These are phyloP conservation scores for Alternaria tenuissima DNA, from an alignment of 2,329 filamentous ascomycete genomes.

Conservation along the genomic window DNA sequence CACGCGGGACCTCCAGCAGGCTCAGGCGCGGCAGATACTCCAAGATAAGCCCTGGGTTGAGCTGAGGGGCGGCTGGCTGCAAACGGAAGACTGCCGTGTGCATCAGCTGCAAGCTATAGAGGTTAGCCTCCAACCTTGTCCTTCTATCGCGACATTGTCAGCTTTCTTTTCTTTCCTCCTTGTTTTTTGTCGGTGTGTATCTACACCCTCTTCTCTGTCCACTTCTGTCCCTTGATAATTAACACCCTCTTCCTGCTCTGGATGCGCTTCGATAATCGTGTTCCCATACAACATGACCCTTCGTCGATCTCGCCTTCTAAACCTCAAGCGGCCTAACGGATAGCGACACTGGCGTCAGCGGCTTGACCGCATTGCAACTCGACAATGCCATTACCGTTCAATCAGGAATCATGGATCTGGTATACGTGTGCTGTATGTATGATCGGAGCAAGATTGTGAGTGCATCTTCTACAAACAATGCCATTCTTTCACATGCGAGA, in stretches of 20 bases:
- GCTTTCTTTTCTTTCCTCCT: conserved; percentile 5
- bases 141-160: conserved; percentile 5
- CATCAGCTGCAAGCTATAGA: conserved; percentile 15
- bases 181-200: background rate
- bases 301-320: conserved; percentile 18
- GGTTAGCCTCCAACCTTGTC: conserved; percentile 9
- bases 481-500: background rate
- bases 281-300: conserved; percentile 30
- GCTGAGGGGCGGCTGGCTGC: background rate
- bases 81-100: conserved; percentile 8
- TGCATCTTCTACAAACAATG: conserved; percentile 5
- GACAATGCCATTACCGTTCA: conserved; percentile 40
- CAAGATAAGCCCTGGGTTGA: conserved; percentile 7
- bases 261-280: conserved; percentile 4
- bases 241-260: conserved; percentile 7
- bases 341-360: conserved; percentile 9
- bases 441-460: conserved; percentile 54
- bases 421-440: conserved; percentile 53
- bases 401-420: conserved; percentile 59
- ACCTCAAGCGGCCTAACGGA: conserved; percentile 26
- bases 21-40: conserved; percentile 4
- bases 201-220: background rate
- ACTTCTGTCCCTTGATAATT: background rate
- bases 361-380: conserved; percentile 9
- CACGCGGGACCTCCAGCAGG: conserved; percentile 11